Evolutionary conservation across 1,139 yeast genomes (phyloP), one percentile per base, ranked within the genome.

Genomic region (Yamadazyma atlantica): DNA sequence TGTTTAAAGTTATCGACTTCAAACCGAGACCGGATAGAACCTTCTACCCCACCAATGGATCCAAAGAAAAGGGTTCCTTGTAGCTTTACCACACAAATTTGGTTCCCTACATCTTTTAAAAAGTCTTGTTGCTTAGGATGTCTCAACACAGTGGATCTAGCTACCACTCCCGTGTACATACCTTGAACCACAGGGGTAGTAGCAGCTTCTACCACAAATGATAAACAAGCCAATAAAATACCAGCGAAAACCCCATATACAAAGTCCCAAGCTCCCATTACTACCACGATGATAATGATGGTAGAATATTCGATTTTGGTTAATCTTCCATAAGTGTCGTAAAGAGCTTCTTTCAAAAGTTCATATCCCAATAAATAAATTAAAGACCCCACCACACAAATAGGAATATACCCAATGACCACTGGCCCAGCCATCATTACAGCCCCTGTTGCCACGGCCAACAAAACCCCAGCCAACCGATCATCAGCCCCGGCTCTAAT

Each of bases 231-330:
- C 40, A 92, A 70, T 33, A 92, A 68, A 29, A 92, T 85, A 40
- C 98, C 98, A 18, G 85, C 90, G 39, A 92, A 68, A 30, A 92
- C 88, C 39, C 98, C 98, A 48, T 82, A 75, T 6, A 92, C 98
- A 60, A 92, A 92, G 62, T 92, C 98, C 75, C 87, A 85, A 2
- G 85, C 83, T 3, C 97, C 98, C 98, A 94, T 92, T 0, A 92
- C 84, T 19, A 88, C 66, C 17, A 94, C 95, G 50, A 92, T 92
- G 9, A 84, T 80, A 5, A 85, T 63, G 44, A 92, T 85, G 2
- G 98, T 92, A 32, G 78, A 53, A 58, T 92, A 92, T 57, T 92
- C 98, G 48, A 87, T 85, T 29, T 62, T 69, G 33, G 82, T 74
- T 32, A 92, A 75, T 48, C 85, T 75, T 1, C 94, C 94, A 64